Evolutionary conservation across 495 filamentous ascomycete genomes (phyloP).

Genomic region (Tetracladium marchalianum): DNA sequence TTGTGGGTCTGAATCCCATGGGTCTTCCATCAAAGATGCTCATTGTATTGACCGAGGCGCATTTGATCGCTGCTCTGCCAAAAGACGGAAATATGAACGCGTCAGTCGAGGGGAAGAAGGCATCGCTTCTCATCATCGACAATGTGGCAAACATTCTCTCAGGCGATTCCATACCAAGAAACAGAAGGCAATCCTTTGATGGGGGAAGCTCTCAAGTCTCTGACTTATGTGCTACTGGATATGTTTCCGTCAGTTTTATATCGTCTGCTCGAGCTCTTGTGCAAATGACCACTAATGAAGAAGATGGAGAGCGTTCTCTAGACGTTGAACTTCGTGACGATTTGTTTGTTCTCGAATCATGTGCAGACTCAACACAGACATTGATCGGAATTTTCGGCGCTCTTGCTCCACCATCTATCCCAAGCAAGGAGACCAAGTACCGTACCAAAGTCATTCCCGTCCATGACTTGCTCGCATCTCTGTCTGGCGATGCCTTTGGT

Average conservation of each 20-base stretch:
- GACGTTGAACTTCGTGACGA: slow-evolving; percentile 78
- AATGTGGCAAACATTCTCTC: slow-evolving; percentile 44
- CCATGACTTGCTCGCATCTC: slow-evolving; percentile 78
- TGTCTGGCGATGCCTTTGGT: slow-evolving; percentile 75
- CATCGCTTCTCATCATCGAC: slow-evolving; percentile 75
- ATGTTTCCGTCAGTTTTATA: slow-evolving; percentile 73
- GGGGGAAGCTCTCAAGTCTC: slow-evolving; percentile 49
- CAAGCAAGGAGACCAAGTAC: slow-evolving; percentile 74
- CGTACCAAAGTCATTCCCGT: slow-evolving; percentile 78
- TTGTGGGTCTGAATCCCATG: slow-evolving; percentile 79
- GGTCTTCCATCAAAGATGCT: slow-evolving; percentile 62
- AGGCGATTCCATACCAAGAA: slow-evolving; percentile 15
- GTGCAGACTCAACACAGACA: slow-evolving; percentile 94
- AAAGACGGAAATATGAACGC: slow-evolving; percentile 49
- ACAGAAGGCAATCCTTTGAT: slow-evolving; percentile 35
- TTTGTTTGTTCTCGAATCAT: slow-evolving; percentile 83
- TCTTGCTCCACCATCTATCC: slow-evolving; percentile 71
- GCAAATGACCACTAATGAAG: slow-evolving; percentile 38
- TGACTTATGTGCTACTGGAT: slow-evolving; percentile 60
- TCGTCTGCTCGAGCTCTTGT: slow-evolving; percentile 64
- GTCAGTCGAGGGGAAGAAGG: slow-evolving; percentile 61
- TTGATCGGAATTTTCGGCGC: slow-evolving; percentile 72
- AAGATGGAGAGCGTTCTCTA: slow-evolving; percentile 50
- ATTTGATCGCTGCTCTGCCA: slow-evolving; percentile 51
- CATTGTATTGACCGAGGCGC: slow-evolving; percentile 68